A percentile compares a stretch with the other conserved stretches of the same genome.
phyloP scores from a whole-genome alignment of 1,139 yeast genomes.

The Candida sanyaensis region DNA sequence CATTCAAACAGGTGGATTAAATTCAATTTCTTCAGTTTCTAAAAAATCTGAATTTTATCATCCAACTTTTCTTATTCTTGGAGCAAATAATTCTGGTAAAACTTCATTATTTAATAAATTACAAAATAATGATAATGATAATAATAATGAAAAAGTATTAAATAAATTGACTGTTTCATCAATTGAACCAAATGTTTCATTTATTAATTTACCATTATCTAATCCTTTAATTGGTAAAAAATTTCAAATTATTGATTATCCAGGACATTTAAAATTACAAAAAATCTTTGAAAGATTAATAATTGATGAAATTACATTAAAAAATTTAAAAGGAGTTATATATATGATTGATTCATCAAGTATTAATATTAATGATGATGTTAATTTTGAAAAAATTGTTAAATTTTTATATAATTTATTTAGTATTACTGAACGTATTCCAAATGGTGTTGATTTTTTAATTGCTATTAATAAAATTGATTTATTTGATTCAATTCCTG shows the following conservation, averaged over 20 bases:
- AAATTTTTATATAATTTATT: slow-evolving; percentile 57
- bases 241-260: slow-evolving; percentile 70
- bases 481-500: slow-evolving; percentile 78
- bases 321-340: slow-evolving; percentile 61
- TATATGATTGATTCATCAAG: slow-evolving; percentile 69
- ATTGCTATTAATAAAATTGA: slow-evolving; percentile 85
- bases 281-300: slow-evolving; percentile 46
- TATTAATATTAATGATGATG: slow-evolving; percentile 31
- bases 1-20: slow-evolving; percentile 24
- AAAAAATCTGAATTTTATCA: slow-evolving; percentile 11
- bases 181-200: slow-evolving; percentile 38
- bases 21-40: slow-evolving; percentile 12
- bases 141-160: too few relatives aligned
- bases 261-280: slow-evolving; percentile 80
- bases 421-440: slow-evolving; percentile 56
- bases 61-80: slow-evolving; percentile 71
- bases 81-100: slow-evolving; percentile 76
- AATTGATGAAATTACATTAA: slow-evolving; percentile 45
- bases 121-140: slow-evolving; percentile 10
- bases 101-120: slow-evolving; percentile 58
- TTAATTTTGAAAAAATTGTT: slow-evolving; percentile 44
- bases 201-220: slow-evolving; percentile 36
- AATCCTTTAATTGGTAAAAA: slow-evolving; percentile 30
- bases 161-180: slow-evolving; percentile 45
- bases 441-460: slow-evolving; percentile 68